Evolutionary conservation across 495 filamentous ascomycete genomes (phyloP), one percentile per base, ranked within the genome.

Genomic region (Talaromyces liani): DNA sequence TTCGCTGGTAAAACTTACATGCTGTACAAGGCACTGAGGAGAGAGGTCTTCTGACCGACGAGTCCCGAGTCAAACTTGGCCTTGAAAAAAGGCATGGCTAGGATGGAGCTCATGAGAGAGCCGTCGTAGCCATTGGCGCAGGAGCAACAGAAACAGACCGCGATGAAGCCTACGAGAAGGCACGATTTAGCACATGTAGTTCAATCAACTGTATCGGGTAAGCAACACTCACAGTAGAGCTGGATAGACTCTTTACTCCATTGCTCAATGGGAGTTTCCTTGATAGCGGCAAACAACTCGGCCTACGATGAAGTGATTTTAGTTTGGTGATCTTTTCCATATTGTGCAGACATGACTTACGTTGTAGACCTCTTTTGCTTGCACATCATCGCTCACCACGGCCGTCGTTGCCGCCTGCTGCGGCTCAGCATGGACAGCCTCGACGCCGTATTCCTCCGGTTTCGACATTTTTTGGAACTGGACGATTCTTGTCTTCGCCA

Each of bases 101-200:
- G 70, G 51, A 81, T 73, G 6, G 76, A 73, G 20, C 77, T 73
- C 74, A 87, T 85, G 18, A 86, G 66, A n/a, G 80, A 82, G 3
- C 80, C 80, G 68, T 87, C 84, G 64, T 81, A 86, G 16, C 84
- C 84, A 64, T 85, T 86, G 51, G 85, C 76, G 61, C 83, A 85
- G 39, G 75, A 73, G 20, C 74, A 77, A 65, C 72, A 73, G 64
- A 76, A 77, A 1, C 74, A 61, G 27, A 75, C 65, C 5, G 75
- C 74, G 18, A 78, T 72, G 51, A 67, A 71, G 64, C 71, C 62
- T 67, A 27, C 12, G 4, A 55, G 68, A 29, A 68, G 62, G 45
- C 6, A 4, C 18, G 10, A 7, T 36, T 33, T 41, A 18, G 60
- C 27, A 61, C 20, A 25, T 5, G 0, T 22, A n/a, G 0, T n/a